Percentiles rank a stretch among this genome's conserved stretches.
Conservation (phyloP, 805 yeast genomes). For the Zygotorulaspora florentina region DNA sequence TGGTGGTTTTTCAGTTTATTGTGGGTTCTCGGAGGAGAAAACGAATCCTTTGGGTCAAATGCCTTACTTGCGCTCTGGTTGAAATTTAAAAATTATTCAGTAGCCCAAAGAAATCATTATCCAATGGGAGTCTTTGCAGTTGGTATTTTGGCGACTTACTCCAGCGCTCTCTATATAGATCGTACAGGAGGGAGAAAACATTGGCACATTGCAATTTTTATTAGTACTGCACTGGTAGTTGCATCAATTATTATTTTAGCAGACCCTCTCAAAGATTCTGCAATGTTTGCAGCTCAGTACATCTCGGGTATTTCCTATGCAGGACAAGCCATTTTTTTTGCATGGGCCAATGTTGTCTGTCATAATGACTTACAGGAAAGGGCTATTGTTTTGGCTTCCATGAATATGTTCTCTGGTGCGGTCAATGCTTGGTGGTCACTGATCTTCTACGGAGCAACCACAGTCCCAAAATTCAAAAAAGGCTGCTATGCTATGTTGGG, state of each 20-base stretch:
- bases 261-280: constrained; percentile 33
- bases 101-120: constrained; percentile 42
- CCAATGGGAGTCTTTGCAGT: constrained; percentile 49
- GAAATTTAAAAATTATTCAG: constrained; percentile 36
- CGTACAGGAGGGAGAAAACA: constrained; percentile 40
- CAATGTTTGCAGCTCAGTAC: constrained; percentile 48
- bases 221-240: constrained; percentile 38
- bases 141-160: constrained; percentile 42
- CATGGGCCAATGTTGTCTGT: constrained; percentile 56
- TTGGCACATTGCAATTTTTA: constrained; percentile 44
- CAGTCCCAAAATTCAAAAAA: constrained; percentile 45
- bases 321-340: constrained; percentile 51
- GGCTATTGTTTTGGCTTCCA: constrained; percentile 54
- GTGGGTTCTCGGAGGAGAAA: constrained; percentile 46
- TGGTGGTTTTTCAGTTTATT: constrained; percentile 46
- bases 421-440: constrained; percentile 58
- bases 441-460: constrained; percentile 45
- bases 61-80: constrained; percentile 43
- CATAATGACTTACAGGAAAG: constrained; percentile 52
- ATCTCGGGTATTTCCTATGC: constrained; percentile 47
- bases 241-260: constrained; percentile 41
- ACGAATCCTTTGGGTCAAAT: constrained; percentile 42
- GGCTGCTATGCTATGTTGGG: constrained; percentile 54
- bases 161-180: constrained; percentile 38
- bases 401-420: constrained; percentile 55